Base-by-base conservation (phyloP, 345 rosid genomes). In the Sisymbrium irio region DNA sequence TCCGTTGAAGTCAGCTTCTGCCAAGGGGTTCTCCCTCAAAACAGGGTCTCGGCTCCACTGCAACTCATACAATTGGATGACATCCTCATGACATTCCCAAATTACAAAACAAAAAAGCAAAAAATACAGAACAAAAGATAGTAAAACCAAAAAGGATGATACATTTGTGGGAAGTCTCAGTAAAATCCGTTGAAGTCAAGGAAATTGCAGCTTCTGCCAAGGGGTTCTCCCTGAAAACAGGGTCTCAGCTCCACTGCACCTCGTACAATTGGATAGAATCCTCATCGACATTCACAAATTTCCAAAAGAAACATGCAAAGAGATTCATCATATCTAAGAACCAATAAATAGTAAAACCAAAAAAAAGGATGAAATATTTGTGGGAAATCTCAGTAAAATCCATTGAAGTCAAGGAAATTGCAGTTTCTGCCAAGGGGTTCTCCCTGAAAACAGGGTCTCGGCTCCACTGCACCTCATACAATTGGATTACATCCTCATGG, bases 381-480 rank as follows among this genome's bases (percentile, higher is more conserved):
- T 18, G 7, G 8, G 9, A 17, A 53, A 82, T 73, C 87, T 91
- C 89, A 81, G 90, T 19, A 0, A 47, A 67, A 82, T 77, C 84
- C 86, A 57, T 0, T 14, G 33, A 76, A 33, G 17, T 82, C 82
- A 80, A 0, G 7, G 81, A 42, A 69, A 69, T 56, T 77, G 70
- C 80, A 83, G 87, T 18, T n/a, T 42, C 15, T 42, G 47, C 47
- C 47, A 42, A 42, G 47, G 47, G 47, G 47, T 42, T 42, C 72
- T 65, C 83, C 84, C 83, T 72, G 78, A 6, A 60, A 75, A 67
- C 78, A 75, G 46, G 73, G 78, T 73, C 65, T 73, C 77, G 4
- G 15, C 49, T 73, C 58, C 71, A 73, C 71, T 65, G 58, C 71
- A 73, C 71, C 77, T 73, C 71, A 0, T 22, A 6, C 7, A 4